Evolutionary conservation across 2,329 filamentous ascomycete genomes (phyloP), one percentile per base, ranked within the genome.

Genomic region (Metarhizium rileyi): DNA sequence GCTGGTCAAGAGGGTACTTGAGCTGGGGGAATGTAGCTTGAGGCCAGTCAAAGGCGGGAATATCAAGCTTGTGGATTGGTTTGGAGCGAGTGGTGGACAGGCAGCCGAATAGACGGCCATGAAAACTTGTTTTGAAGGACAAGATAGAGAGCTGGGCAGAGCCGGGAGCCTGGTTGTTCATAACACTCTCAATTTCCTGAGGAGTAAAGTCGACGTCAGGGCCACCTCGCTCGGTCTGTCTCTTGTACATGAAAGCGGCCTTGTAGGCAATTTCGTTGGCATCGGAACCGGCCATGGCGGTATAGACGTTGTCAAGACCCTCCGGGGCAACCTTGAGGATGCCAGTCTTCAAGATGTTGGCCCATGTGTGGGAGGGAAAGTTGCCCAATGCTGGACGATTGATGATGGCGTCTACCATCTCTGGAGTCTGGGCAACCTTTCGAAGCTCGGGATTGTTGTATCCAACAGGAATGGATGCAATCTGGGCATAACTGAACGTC

Each of bases 251-350:
- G 73, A 95, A 95, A 46, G 90, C 90, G 8, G 90, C 90, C 73
- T 95, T 95, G 80, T 89, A 95, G 41, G 90, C 90, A 30, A 87
- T 86, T 73, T 95, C 90, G 71, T 95, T 95, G 69, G 90, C 90
- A 62, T 95, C 90, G 20, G 88, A 94, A 53, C 90, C 90, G 48
- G 89, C 81, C 75, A 89, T 86, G 56, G 85, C 88, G 18, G 90
- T 95, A 72, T 95, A 95, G 59, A 95, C 89, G 68, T 95, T 87
- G 74, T 90, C 72, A 55, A 91, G 72, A 30, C 90, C 90, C 65
- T 84, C 85, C 52, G 90, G 90, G 0, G 90, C 88, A 45, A 87
- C 88, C 61, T 80, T 83, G 58, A 96, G 81, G 54, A 94, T 81
- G 59, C 90, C 88, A 2, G 83, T 81, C 69, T 86, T 81, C 60